A percentile compares a stretch with the other conserved stretches of the same genome.
These are phyloP conservation scores for Dittrichia graveolens DNA, from an alignment of 129 eudicot genomes.

Conservation along the genomic window DNA sequence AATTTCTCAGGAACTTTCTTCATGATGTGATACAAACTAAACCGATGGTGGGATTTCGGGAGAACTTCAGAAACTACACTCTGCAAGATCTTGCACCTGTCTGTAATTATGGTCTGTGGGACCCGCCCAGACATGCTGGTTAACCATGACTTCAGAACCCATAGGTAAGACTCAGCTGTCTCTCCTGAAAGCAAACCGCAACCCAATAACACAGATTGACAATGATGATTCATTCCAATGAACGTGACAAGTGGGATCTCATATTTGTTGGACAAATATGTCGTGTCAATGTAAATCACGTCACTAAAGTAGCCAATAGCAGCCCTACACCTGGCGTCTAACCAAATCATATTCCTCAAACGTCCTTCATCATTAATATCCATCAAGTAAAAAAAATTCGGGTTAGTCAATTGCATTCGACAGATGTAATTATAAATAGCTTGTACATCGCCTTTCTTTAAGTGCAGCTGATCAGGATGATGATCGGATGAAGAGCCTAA, in stretches of 20 bases:
- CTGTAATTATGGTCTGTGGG: conserved; percentile 81
- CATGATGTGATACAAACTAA: conserved; percentile 69
- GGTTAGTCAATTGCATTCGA: conserved; percentile 90
- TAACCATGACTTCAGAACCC: conserved; percentile 78
- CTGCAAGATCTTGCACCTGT: conserved; percentile 68
- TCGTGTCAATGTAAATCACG: conserved; percentile 66
- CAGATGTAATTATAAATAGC: conserved; percentile 85
- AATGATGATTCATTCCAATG: conserved; percentile 80
- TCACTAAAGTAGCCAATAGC: conserved; percentile 72
- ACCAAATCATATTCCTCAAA: conserved; percentile 72
- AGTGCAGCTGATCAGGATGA: conserved; percentile 50
- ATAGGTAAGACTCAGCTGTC: conserved; percentile 56
- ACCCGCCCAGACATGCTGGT: conserved; percentile 44
- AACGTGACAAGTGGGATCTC: conserved; percentile 84
- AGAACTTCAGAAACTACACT: conserved; percentile 63
- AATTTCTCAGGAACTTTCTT: conserved; percentile 83
- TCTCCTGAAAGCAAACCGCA: conserved; percentile 86
- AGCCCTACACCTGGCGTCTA: conserved; percentile 78
- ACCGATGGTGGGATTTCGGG: conserved; percentile 77
- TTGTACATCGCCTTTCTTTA: conserved; percentile 83
- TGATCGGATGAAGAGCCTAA: conserved; percentile 40
- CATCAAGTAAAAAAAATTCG: conserved; percentile 78
- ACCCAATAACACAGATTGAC: conserved; percentile 74
- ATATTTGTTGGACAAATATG: conserved; percentile 64
- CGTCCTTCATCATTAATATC: conserved; percentile 71